Percentiles rank a stretch among this genome's conserved stretches.
phyloP scores from a whole-genome alignment of 306 rosid species.

The Sicyos baderoa region DNA sequence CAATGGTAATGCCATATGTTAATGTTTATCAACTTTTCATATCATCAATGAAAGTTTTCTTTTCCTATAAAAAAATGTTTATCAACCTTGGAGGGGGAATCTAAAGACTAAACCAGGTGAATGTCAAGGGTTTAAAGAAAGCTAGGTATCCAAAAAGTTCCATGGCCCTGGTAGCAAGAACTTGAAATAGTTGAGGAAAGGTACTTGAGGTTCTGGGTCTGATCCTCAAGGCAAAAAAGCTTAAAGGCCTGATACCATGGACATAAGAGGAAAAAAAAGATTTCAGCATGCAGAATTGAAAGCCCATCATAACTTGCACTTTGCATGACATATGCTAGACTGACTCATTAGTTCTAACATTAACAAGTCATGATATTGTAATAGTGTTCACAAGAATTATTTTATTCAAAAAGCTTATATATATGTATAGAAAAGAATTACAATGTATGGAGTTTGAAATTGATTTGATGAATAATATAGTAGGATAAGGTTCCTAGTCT shows the following conservation, averaged over 20 bases:
- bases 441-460: not conserved
- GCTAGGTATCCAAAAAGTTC: not conserved
- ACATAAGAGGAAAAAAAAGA: not conserved
- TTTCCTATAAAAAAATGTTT: no score
- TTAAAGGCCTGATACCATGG: not conserved
- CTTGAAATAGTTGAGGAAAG: not conserved
- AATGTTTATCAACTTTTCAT: not conserved
- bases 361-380: not conserved
- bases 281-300: not conserved
- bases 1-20: conserved; percentile 4
- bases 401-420: not conserved
- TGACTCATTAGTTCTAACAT: not conserved
- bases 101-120: not conserved
- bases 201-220: not conserved
- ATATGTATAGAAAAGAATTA: not conserved
- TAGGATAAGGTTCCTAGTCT: not conserved
- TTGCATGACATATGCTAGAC: not conserved
- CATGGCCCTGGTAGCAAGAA: not conserved
- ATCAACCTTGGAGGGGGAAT: not conserved
- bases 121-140: not conserved
- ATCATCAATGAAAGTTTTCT: no score
- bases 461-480: not conserved
- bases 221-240: not conserved
- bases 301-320: not conserved
- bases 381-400: not conserved